Evolutionary conservation across 2,329 filamentous ascomycete genomes (phyloP).

Genomic region (Pseudogymnoascus sp.): DNA sequence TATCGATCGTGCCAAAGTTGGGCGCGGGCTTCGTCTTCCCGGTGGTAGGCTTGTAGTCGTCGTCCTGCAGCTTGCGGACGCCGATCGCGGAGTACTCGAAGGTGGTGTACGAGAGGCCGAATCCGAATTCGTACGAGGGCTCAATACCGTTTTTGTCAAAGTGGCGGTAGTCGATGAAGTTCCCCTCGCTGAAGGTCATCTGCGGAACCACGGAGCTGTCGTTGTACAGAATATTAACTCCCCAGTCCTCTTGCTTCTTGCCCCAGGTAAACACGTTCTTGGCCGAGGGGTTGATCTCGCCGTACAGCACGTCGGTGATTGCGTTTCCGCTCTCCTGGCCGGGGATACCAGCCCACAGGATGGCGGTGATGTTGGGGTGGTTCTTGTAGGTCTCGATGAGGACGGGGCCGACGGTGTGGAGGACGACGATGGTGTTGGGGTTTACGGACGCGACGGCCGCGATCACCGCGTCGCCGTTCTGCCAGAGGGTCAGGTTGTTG

Average conservation of each 20-base stretch:
- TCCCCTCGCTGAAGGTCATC: slow-evolving; percentile 65
- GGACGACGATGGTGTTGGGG: slow-evolving; percentile 85
- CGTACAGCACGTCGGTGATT: slow-evolving; percentile 76
- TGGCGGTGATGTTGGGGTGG: slow-evolving; percentile 72
- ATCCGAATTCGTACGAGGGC: slow-evolving; percentile 75
- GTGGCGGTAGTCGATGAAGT: slow-evolving; percentile 73
- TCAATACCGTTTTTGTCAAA: slow-evolving; percentile 51
- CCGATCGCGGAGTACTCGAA: slow-evolving; percentile 66
- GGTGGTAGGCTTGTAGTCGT: slow-evolving; percentile 39
- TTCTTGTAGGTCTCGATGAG: slow-evolving; percentile 67
- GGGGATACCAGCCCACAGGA: slow-evolving; percentile 73
- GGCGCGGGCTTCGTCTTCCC: slow-evolving; percentile 58
- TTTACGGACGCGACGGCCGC: slow-evolving; percentile 68
- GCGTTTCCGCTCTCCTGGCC: slow-evolving; percentile 78
- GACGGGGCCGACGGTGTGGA: slow-evolving; percentile 78
- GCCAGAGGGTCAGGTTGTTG: slow-evolving; percentile 87
- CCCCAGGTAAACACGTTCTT: slow-evolving; percentile 79
- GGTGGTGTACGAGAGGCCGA: slow-evolving; percentile 71
- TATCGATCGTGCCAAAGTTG: slow-evolving; percentile 54
- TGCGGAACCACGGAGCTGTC: slow-evolving; percentile 52
- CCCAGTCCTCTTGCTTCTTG: slow-evolving; percentile 32
- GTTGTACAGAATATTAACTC: slow-evolving; percentile 35
- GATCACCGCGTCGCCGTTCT: slow-evolving; percentile 71
- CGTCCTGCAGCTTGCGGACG: slow-evolving; percentile 21
- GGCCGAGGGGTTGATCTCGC: slow-evolving; percentile 66